Evolutionary conservation across 192 early-diverging fungal genomes (phyloP), one percentile per base, ranked within the genome.

Genomic region (Umbelopsis vinacea): DNA sequence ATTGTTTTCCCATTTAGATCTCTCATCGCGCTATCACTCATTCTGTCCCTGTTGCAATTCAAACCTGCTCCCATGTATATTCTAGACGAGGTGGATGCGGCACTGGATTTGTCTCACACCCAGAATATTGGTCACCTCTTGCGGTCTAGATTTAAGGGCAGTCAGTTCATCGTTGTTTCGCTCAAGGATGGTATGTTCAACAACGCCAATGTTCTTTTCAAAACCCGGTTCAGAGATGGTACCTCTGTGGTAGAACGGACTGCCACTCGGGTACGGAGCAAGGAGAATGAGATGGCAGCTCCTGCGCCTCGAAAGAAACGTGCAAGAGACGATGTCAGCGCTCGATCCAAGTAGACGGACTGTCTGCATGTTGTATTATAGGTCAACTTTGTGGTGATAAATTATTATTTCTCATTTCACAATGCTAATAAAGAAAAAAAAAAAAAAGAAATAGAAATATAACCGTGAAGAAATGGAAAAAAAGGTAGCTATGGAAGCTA

Each of bases 51-150:
- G 24, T 86, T 99, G 14, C 95, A 97, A 86, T 98, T 95, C 79
- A 99, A 99, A 77, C 98, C 98, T 11, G 98, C 98, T 0, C 98
- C 98, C 15, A 98, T 99, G 98, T 99, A 99, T 81, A 98, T 99
- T 81, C 79, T 99, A 45, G 98, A 99, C 81, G 98, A 99, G 83
- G 95, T 99, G 12, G 98, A 99, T 83, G 93, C 97, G 14, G 98
- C 98, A 10, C 87, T 99, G 12, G 98, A 99, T 87, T 82, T 95
- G 38, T 96, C 94, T 9, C 98, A 99, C 75, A 99, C 98, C 3
- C 97, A 99, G 76, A 98, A 98, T 78, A 99, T 99, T 75, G 98
- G 98, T 1, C 92, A 94, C 73, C 82, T 99, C 23, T 83, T 98
- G 63, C 85, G 92, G 52, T 96, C 92, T 1, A 79, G 98, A 38